Evolutionary conservation across 768 basidiomycete genomes (phyloP).

Genomic region (Neoboletus magnificus): DNA sequence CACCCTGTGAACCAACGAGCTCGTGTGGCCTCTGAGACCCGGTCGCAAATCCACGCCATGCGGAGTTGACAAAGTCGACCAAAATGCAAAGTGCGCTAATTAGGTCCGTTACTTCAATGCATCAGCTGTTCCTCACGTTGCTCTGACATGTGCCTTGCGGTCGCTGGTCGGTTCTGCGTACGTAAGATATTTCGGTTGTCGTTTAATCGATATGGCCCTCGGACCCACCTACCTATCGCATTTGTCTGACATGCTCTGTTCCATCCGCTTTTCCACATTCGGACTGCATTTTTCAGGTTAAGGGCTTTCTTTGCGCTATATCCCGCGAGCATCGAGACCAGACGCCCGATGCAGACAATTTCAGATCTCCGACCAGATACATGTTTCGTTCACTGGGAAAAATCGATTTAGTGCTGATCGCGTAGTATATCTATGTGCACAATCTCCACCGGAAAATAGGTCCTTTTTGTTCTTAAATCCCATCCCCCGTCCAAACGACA

Average conservation of each 20-base stretch:
- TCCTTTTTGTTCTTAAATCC: constrained; percentile 30
- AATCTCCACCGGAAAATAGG: constrained; percentile 34
- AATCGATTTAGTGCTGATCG: constrained; percentile 37
- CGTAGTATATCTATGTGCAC: constrained; percentile 41
- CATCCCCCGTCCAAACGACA: constrained; percentile 22
- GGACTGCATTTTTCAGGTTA: constrained; percentile 31
- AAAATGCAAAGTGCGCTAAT: constrained; percentile 34
- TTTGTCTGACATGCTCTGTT: constrained; percentile 29
- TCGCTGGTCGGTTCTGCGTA: constrained; percentile 26
- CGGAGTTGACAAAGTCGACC: constrained; percentile 29
- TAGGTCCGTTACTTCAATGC: constrained; percentile 29
- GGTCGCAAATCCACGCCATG: constrained; percentile 25
- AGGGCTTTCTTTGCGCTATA: constrained; percentile 33
- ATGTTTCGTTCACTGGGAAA: constrained; percentile 35
- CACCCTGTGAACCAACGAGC: constrained; percentile 11
- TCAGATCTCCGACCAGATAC: constrained; percentile 39
- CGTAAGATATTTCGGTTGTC: constrained; percentile 36
- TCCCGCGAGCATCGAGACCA: constrained; percentile 38
- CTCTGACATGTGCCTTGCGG: constrained; percentile 35
- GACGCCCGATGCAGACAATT: constrained; percentile 31
- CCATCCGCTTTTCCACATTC: constrained; percentile 34
- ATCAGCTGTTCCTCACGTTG: constrained; percentile 27
- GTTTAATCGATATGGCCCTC: constrained; percentile 38
- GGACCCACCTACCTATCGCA: constrained; percentile 36
- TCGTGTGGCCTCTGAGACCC: constrained; percentile 27